Conservation (phyloP, 148 eudicot species). For the Fallopia convolvulus region DNA sequence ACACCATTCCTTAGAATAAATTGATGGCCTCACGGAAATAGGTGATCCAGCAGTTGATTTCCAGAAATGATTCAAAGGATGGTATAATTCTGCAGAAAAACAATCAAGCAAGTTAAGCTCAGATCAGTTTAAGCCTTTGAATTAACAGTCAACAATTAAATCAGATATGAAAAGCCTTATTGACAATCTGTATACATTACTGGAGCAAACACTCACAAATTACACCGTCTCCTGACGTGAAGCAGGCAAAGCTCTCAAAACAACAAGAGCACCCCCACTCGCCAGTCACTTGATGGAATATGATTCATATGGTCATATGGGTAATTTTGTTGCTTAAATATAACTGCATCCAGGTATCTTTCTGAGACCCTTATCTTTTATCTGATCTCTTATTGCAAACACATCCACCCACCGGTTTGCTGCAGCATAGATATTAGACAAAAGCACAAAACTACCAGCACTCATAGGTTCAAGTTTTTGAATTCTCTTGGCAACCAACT, state of each 20-base stretch:
- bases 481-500: conserved; percentile 37
- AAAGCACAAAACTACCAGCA: conserved; percentile 46
- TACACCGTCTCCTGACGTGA: neutral
- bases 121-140: neutral
- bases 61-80: neutral
- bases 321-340: conserved; percentile 15
- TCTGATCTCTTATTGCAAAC: conserved; percentile 32
- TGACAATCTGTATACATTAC: neutral
- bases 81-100: neutral
- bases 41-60: too few relatives aligned
- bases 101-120: neutral
- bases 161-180: neutral
- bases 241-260: too few relatives aligned
- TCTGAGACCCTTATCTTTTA: conserved; percentile 40
- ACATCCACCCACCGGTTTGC: conserved; percentile 62
- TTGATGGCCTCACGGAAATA: too few relatives aligned
- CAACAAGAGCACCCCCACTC: too few relatives aligned
- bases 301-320: neutral
- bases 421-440: conserved; percentile 63
- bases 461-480: conserved; percentile 48
- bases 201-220: neutral
- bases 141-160: neutral
- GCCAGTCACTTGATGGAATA: neutral
- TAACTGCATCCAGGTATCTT: conserved; percentile 50
- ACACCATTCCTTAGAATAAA: conserved; percentile 52